Percentiles rank a stretch among this genome's conserved stretches.
Evolutionary conservation across 2,329 filamentous ascomycete species (phyloP).

Genomic region (Monilinia polystroma): DNA sequence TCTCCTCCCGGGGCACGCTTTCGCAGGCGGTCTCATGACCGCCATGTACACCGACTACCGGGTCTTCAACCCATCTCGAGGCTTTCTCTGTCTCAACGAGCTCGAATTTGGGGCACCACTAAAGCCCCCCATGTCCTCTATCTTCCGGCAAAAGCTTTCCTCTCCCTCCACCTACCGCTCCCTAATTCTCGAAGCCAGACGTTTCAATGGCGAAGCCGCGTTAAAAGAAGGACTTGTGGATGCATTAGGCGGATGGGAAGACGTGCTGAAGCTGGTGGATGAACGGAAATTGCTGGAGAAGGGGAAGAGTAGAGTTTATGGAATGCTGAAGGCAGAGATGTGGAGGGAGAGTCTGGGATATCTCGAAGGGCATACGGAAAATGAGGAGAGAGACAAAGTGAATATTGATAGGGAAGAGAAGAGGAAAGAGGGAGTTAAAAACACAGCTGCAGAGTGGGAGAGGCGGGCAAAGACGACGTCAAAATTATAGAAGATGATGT

Average conservation of each 20-base stretch:
- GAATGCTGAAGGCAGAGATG: constrained; percentile 72
- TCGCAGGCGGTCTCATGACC: constrained; percentile 78
- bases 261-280: constrained; percentile 58
- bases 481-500: constrained; percentile 32
- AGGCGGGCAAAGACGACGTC: constrained; percentile 31
- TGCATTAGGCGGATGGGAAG: constrained; percentile 62
- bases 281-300: constrained; percentile 61
- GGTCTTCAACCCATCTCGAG: constrained; percentile 66
- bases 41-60: constrained; percentile 83
- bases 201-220: constrained; percentile 64
- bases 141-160: constrained; percentile 70
- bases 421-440: constrained; percentile 30
- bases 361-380: constrained; percentile 53
- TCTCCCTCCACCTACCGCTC: constrained; percentile 54
- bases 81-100: constrained; percentile 80
- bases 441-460: constrained; percentile 35
- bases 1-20: constrained; percentile 77
- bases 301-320: constrained; percentile 65
- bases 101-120: constrained; percentile 77
- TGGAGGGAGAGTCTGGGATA: constrained; percentile 63
- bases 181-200: constrained; percentile 70
- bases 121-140: constrained; percentile 67
- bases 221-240: constrained; percentile 68
- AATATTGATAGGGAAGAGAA: constrained; percentile 42
- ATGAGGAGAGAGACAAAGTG: constrained; percentile 50